Conservation (phyloP, 148 eudicot species). For the Tetragonia tetragonoides region DNA sequence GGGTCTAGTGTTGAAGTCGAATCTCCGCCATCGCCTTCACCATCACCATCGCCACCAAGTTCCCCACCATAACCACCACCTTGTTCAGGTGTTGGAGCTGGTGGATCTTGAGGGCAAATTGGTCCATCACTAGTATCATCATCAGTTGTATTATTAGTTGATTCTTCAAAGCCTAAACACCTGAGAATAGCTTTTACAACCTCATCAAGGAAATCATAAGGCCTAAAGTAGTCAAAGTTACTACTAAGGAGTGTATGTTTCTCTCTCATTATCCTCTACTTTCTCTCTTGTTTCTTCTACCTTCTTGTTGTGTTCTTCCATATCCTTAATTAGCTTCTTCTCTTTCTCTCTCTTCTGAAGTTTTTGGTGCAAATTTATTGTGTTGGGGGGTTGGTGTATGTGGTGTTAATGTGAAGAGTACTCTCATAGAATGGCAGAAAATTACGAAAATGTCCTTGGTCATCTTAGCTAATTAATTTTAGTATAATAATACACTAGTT, state of each 20-base stretch:
- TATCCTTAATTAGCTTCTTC: neutral
- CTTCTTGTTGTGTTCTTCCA: neutral
- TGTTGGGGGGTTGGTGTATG: too few relatives aligned
- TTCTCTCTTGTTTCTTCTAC: neutral
- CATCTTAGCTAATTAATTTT: too few relatives aligned
- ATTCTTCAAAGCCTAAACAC: constrained; percentile 12
- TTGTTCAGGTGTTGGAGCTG: too few relatives aligned
- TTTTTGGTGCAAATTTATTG: too few relatives aligned
- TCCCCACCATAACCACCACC: neutral
- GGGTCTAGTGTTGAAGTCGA: neutral
- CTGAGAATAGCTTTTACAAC: constrained; percentile 14
- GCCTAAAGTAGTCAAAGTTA: neutral
- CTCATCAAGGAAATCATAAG: constrained; percentile 8
- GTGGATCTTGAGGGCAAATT: too few relatives aligned
- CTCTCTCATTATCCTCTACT: neutral
- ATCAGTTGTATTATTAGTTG: neutral
- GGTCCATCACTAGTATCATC: neutral
- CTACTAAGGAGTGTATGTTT: neutral
- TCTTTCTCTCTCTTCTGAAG: too few relatives aligned
- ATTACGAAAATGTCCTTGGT: too few relatives aligned
- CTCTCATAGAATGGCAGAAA: too few relatives aligned
- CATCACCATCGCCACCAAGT: neutral
- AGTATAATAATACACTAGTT: too few relatives aligned
- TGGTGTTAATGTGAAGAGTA: too few relatives aligned
- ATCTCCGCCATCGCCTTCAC: neutral